A percentile compares a stretch with the other conserved stretches of the same genome.
These are phyloP conservation scores for Spizellomyces punctatus DNA, from an alignment of 192 early-diverging fungal genomes.

Conservation along the genomic window DNA sequence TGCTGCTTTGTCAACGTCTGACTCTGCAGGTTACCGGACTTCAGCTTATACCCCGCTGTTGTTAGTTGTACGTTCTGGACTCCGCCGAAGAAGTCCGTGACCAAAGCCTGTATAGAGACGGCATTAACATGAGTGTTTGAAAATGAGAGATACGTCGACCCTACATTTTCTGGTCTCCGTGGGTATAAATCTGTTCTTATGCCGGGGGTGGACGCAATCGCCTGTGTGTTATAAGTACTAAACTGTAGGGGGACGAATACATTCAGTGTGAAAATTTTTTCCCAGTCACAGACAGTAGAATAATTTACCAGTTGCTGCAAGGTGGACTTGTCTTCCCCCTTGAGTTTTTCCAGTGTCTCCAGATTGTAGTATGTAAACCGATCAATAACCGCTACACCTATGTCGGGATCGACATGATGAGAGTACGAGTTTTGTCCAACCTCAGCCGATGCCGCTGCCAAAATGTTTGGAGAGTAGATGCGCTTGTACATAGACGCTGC, in stretches of 20 bases:
- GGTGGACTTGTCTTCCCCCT: conserved; percentile 76
- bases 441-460: conserved; percentile 86
- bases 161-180: conserved; percentile 76
- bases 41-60: not conserved
- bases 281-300: not conserved
- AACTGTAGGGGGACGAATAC: conserved; percentile 54
- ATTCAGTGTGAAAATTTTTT: not conserved
- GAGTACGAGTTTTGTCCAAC: conserved; percentile 94
- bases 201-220: conserved; percentile 83
- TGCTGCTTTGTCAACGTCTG: too few relatives aligned
- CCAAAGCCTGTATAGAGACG: conserved; percentile 50
- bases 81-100: conserved; percentile 97
- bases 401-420: conserved; percentile 86
- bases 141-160: not conserved
- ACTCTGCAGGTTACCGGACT: too few relatives aligned
- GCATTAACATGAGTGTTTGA: not conserved
- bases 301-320: conserved; percentile 69
- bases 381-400: conserved; percentile 97
- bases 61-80: conserved; percentile 92
- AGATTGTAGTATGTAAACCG: conserved; percentile 96
- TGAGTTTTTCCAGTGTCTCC: conserved; percentile 86
- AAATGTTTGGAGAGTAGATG: conserved; percentile 90
- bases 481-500: conserved; percentile 95
- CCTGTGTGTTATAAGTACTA: conserved; percentile 71
- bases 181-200: conserved; percentile 83